Evolutionary conservation across 1,284 basidiomycete species (phyloP), one percentile per base, ranked within the genome.

Genomic region (Sporisorium scitamineum): DNA sequence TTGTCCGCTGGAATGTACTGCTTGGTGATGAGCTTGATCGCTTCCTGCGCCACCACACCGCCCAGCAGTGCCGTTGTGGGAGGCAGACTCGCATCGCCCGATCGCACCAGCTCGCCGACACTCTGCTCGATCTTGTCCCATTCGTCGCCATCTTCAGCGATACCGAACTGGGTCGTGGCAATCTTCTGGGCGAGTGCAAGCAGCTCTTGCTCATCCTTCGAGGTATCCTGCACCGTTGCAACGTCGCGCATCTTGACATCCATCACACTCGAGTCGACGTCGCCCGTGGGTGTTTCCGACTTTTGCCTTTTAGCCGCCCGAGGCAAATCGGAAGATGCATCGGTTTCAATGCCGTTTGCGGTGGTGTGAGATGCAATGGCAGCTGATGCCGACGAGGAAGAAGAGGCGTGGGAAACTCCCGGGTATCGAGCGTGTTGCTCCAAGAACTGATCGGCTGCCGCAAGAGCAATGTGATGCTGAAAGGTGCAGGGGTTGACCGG

Each of bases 1-100:
- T 94, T 94, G 79, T 93, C 91, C 63, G 97, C 89, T 2, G 96
- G 96, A 22, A 94, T 89, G 85, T 99, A 99, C 87, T 99, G 97
- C 83, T 91, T 91, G 69, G 96, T 98, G 80, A 97, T 92, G 86
- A 98, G 89, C 89, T 99, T 99, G 89, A 99, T 98, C 8, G 91
- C 91, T 86, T 99, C 97, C 81, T 99, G 97, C n/a, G 94, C 94
- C 27, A 95, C 92, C 20, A 99, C 86, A 0, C 96, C 97, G 16
- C 97, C 97, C 2, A 98, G 87, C 82, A 99, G 91, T 0, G 95
- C 95, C 0, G 97, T 93, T 0, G 92, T 95, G 73, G 94, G 95
- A 0, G 96, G 95, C 1, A 98, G 87, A 78, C 96, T 94, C 1
- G 93, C 67, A 41, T 79, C 71, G 2, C 93, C 94, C 1, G 94